Conservation (phyloP, 1,139 yeast genomes). For the Pichia sp. region DNA sequence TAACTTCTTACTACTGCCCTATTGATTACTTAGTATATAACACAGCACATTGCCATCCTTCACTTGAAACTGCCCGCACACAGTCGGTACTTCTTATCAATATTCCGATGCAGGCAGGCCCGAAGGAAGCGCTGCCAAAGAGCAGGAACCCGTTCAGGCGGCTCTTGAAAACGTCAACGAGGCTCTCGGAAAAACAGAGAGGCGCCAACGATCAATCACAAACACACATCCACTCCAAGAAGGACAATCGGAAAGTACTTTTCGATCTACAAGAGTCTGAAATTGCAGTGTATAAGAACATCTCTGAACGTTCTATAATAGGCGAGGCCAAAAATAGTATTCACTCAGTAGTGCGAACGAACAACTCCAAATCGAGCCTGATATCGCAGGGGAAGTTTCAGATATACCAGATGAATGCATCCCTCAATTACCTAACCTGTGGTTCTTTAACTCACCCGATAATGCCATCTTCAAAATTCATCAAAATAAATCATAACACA, state of each 20-base stretch:
- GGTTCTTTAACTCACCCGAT: slow-evolving; percentile 61
- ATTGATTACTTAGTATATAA: no score
- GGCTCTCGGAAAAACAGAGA: no score
- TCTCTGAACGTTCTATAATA: no score
- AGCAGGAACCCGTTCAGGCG: neutral
- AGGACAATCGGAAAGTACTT: slow-evolving; percentile 4
- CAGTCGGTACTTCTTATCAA: no score
- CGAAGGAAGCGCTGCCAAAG: neutral
- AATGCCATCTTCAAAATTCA: slow-evolving; percentile 50
- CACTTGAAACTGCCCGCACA: no score
- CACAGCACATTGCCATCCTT: no score
- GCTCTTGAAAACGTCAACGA: neutral
- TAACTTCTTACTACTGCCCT: no score
- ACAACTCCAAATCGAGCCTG: slow-evolving; percentile 25
- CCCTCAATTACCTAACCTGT: slow-evolving; percentile 40
- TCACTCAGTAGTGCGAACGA: slow-evolving; percentile 1
- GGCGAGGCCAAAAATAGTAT: neutral
- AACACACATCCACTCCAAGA: neutral
- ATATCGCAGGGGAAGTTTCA: slow-evolving; percentile 59
- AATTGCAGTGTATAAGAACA: slow-evolving; percentile 13
- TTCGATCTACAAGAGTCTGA: slow-evolving; percentile 11
- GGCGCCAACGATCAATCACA: neutral
- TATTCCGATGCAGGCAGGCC: no score
- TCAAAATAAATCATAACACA: slow-evolving; percentile 45
- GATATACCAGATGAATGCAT: slow-evolving; percentile 48